Evolutionary conservation across 2,329 filamentous ascomycete genomes (phyloP).

Genomic region (Botrytis tulipae): DNA sequence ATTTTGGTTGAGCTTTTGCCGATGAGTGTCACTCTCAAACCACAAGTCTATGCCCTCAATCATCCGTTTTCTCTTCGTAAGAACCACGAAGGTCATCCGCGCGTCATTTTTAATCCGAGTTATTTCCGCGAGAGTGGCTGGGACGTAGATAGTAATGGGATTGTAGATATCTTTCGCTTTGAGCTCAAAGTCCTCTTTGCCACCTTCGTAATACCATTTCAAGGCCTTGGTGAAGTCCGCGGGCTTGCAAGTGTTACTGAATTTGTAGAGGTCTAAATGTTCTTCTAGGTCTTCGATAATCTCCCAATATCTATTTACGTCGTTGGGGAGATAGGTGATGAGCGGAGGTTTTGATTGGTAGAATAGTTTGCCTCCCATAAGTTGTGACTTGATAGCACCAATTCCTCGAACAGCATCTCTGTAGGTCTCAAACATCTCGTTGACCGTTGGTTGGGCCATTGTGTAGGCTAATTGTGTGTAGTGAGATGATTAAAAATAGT

Average conservation of each 20-base stretch:
- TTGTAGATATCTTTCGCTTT: background rate
- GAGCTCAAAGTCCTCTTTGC: background rate
- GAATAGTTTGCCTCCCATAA: background rate
- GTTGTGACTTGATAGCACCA: background rate
- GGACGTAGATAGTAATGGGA: background rate
- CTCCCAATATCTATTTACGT: background rate
- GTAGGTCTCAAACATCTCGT: background rate
- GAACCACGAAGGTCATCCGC: background rate
- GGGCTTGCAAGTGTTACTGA: background rate
- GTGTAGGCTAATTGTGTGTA: background rate
- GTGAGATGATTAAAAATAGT: background rate
- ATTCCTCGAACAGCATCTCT: background rate
- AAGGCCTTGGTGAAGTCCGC: background rate
- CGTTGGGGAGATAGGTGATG: background rate
- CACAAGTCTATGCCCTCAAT: background rate
- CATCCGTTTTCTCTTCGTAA: background rate
- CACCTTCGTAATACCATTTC: background rate
- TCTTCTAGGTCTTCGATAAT: background rate
- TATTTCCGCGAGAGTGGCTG: background rate
- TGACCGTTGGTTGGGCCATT: background rate
- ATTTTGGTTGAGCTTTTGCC: background rate
- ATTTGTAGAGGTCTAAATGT: background rate
- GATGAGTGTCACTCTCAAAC: background rate
- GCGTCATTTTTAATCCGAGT: background rate
- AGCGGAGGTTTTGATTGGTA: background rate